Evolutionary conservation across 148 eudicot genomes (phyloP).

Genomic region (Dianthus caryophyllus): DNA sequence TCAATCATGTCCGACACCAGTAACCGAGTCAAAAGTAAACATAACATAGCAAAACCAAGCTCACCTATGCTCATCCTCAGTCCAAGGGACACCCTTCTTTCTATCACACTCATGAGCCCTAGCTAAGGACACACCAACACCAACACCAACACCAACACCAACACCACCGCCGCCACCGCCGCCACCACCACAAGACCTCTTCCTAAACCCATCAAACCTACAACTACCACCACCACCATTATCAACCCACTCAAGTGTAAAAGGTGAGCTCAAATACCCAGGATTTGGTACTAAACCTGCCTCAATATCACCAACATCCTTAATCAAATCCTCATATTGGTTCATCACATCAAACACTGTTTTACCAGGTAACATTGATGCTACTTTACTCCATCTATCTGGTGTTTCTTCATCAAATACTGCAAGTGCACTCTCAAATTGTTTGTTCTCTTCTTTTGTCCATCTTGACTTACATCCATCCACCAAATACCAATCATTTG

Average conservation of each 20-base stretch:
- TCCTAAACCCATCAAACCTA: slow-evolving; percentile 36
- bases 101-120: slow-evolving; percentile 69
- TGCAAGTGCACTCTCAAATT: slow-evolving; percentile 79
- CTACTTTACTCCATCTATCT: slow-evolving; percentile 70
- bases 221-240: not conserved
- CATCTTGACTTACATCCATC: slow-evolving; percentile 39
- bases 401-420: slow-evolving; percentile 60
- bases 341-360: slow-evolving; percentile 58
- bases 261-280: slow-evolving; percentile 60
- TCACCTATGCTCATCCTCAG: slow-evolving; percentile 93
- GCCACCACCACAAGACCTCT: slow-evolving; percentile 25
- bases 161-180: too few species aligned
- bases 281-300: slow-evolving; percentile 82
- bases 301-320: slow-evolving; percentile 78
- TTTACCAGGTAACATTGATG: slow-evolving; percentile 73
- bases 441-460: slow-evolving; percentile 91
- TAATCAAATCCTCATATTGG: slow-evolving; percentile 60
- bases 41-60: too few species aligned
- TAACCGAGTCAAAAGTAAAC: not conserved
- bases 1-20: too few species aligned
- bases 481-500: slow-evolving; percentile 33
- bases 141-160: too few species aligned
- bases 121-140: slow-evolving; percentile 25
- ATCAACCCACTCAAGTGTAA: slow-evolving; percentile 52
- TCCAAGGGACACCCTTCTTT: slow-evolving; percentile 95